Base-by-base conservation (phyloP, 164 flowering plant species). In the Hamamelis virginiana region DNA sequence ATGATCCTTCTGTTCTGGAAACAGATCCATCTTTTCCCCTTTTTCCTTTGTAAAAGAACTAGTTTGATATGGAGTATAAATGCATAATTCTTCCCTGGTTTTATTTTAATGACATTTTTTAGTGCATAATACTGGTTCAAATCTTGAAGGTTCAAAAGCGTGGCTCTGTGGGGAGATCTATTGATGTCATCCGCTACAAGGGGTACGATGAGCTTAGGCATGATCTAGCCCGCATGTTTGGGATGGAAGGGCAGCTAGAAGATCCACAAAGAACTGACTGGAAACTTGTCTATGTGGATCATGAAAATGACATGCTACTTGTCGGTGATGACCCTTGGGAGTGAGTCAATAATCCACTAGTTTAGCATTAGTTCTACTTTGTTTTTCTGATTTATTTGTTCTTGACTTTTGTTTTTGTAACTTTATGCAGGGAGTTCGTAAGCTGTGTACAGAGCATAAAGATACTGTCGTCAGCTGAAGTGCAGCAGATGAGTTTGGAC, bases 291-390 rank as follows among this genome's bases (percentile, higher is more conserved):
- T 93, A 88, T 46, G 86, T 91, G 43, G 98, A 93, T 74, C 95
- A 91, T 65, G 98, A 93, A 75, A 93, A 86, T 72, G 98, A 93
- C 74, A 88, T 91, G 57, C 74, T 91, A 64, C 91, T 93, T 64
- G 97, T 93, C 46, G 97, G 98, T 45, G 97, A 93, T 62, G 98
- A 93, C 68, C 98, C 98, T 0, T 93, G 98, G 98, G 97, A 88
- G 98, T 93, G 85, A 85, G 98, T 89, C 9, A 6, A 47, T 19
- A 38, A 16, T 19, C 43, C 38, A 15, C 45, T 9, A 1, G 10
- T 10, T 46, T 45, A 1, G 11, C 5, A 2, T 9, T 25, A 19
- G 27, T 33, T 45, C 12, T 55, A n/a, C 8, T 28, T 27, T 26
- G 11, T 64, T 45, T 15, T 28, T 48, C 33, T 13, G 3, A 18